Evolutionary conservation across 139 green algal genomes (phyloP).

Genomic region (Chlorella sp.): DNA sequence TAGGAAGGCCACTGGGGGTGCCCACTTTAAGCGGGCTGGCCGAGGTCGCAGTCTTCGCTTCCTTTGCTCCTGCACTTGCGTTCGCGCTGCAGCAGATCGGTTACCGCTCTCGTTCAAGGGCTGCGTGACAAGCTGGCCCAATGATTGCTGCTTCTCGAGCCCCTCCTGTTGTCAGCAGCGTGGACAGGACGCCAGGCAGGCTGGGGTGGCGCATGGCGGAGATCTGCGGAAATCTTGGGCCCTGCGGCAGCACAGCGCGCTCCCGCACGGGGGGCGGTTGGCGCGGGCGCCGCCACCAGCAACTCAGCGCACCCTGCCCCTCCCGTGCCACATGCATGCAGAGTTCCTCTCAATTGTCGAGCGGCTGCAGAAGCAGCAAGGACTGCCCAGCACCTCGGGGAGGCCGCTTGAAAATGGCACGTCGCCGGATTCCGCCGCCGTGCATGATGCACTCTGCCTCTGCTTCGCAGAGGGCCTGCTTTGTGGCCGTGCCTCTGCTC

Average conservation of each 20-base stretch:
- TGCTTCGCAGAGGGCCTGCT: not conserved
- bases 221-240: conserved; percentile 14
- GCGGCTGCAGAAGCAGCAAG: conserved; percentile 55
- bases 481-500: not conserved
- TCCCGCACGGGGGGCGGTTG: no score
- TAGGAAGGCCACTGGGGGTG: no score
- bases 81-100: no score
- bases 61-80: no score
- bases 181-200: not conserved
- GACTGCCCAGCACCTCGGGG: conserved; percentile 13
- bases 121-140: not conserved
- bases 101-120: no score
- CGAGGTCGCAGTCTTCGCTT: no score
- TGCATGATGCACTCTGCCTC: not conserved
- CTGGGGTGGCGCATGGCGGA: not conserved
- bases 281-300: no score
- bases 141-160: no score
- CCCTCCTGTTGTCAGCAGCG: not conserved
- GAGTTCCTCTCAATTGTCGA: conserved; percentile 62
- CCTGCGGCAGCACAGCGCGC: conserved; percentile 20
- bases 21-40: no score
- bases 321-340: not conserved
- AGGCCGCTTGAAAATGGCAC: not conserved
- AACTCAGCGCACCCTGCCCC: no score
- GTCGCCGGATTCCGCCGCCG: not conserved